phyloP scores from a whole-genome alignment of 2,329 filamentous ascomycete species.

The Ophiocordyceps camponoti-leonardi region DNA sequence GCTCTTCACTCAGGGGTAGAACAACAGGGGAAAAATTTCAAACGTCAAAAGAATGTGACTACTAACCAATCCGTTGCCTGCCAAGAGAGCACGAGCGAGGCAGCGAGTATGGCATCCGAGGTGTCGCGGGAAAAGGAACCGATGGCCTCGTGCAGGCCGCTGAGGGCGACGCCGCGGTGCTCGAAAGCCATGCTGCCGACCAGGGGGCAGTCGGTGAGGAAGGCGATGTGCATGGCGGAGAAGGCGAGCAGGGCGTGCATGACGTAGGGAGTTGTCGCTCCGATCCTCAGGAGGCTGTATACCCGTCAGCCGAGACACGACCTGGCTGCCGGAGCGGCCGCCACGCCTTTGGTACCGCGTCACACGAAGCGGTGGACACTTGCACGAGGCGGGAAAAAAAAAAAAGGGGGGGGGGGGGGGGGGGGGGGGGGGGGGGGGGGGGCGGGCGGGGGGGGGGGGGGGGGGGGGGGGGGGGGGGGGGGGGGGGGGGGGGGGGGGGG shows the following conservation, averaged over 20 bases:
- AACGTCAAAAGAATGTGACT: neutral
- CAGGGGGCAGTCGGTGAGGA: conserved; percentile 69
- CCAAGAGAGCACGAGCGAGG: conserved; percentile 86
- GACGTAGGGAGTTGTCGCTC: conserved; percentile 67
- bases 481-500: too few species aligned
- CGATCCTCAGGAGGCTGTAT: conserved; percentile 45
- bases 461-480: too few species aligned
- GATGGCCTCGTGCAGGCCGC: conserved; percentile 77
- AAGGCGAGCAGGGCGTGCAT: conserved; percentile 88
- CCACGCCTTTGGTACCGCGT: too few species aligned
- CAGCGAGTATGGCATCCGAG: conserved; percentile 80
- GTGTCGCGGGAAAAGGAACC: conserved; percentile 69
- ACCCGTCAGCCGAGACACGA: neutral
- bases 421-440: too few species aligned
- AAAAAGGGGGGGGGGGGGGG: neutral
- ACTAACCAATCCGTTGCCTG: conserved; percentile 88
- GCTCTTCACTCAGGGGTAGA: too few species aligned
- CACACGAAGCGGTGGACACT: too few species aligned
- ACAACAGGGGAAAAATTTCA: too few species aligned
- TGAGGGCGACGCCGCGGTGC: conserved; percentile 71
- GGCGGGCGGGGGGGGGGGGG: too few species aligned
- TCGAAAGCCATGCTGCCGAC: conserved; percentile 81
- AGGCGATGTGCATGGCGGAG: conserved; percentile 87
- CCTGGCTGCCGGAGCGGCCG: neutral
- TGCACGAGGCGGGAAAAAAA: too few species aligned